These are phyloP conservation scores for Cytospora chrysosperma DNA, from an alignment of 2,329 filamentous ascomycete species.

Conservation along the genomic window DNA sequence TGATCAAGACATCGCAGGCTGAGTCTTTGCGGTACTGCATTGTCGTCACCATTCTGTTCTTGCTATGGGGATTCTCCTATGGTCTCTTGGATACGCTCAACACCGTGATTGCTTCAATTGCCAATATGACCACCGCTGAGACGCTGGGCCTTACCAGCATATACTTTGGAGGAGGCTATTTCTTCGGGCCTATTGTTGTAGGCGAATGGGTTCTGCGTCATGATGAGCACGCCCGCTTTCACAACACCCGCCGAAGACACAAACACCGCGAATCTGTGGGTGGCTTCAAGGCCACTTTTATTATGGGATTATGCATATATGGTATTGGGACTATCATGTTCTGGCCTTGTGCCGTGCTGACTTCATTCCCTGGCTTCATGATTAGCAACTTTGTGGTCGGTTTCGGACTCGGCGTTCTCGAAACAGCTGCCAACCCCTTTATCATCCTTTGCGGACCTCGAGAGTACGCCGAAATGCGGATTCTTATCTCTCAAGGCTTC, in stretches of 20 bases:
- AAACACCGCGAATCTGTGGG: slow-evolving; percentile 46
- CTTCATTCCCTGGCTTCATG: slow-evolving; percentile 76
- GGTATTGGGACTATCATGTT: slow-evolving; percentile 79
- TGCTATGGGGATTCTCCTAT: slow-evolving; percentile 89
- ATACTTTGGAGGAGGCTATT: slow-evolving; percentile 70
- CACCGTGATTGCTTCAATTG: slow-evolving; percentile 62
- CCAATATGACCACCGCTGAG: slow-evolving; percentile 60
- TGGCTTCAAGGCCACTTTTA: slow-evolving; percentile 80
- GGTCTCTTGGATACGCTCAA: slow-evolving; percentile 83
- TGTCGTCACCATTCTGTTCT: slow-evolving; percentile 77
- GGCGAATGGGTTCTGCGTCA: slow-evolving; percentile 69
- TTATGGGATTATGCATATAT: slow-evolving; percentile 73
- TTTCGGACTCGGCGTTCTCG: slow-evolving; percentile 72
- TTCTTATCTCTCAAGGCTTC: slow-evolving; percentile 73
- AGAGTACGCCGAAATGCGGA: slow-evolving; percentile 69
- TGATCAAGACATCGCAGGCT: slow-evolving; percentile 60
- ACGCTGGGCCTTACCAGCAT: slow-evolving; percentile 66
- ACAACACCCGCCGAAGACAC: slow-evolving; percentile 34
- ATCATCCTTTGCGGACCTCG: slow-evolving; percentile 69
- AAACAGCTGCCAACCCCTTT: slow-evolving; percentile 79
- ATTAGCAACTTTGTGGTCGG: slow-evolving; percentile 73
- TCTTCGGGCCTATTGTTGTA: slow-evolving; percentile 67
- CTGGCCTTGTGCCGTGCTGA: slow-evolving; percentile 75
- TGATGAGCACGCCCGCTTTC: slow-evolving; percentile 58
- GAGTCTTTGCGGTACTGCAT: slow-evolving; percentile 72